phyloP scores from a whole-genome alignment of 805 yeast genomes.

The Soucietia sequanensis region DNA sequence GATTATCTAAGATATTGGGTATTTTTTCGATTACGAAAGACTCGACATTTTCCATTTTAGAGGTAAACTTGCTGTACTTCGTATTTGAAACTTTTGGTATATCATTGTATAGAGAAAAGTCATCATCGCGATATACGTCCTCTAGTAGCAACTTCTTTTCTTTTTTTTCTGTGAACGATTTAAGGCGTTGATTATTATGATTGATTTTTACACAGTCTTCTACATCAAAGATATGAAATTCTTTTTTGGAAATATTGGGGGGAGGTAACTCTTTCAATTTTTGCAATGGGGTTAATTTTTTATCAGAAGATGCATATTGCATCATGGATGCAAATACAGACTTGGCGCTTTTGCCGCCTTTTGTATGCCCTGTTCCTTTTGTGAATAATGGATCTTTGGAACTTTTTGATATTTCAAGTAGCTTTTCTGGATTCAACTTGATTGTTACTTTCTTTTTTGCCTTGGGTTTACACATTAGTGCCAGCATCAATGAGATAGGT shows the following conservation, averaged over 20 bases:
- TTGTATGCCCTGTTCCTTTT: conserved; percentile 4
- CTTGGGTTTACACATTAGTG: conserved; percentile 8
- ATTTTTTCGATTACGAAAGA: conserved; percentile 5
- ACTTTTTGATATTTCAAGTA: conserved; percentile 7
- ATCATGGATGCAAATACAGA: conserved; percentile 41
- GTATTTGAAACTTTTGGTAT: background rate
- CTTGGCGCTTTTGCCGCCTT: conserved; percentile 8
- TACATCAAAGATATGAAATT: too few relatives aligned
- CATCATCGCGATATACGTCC: background rate
- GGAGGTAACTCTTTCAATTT: conserved; percentile 32
- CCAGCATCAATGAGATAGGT: conserved; percentile 3
- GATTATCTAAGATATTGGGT: conserved; percentile 8
- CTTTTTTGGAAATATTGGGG: conserved; percentile 23
- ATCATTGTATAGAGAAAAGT: background rate
- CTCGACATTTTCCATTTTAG: background rate
- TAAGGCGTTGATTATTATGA: background rate
- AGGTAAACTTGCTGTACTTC: too few relatives aligned
- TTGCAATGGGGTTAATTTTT: conserved; percentile 28
- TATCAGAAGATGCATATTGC: conserved; percentile 26
- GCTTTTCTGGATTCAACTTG: conserved; percentile 6
- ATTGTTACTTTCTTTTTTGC: conserved; percentile 11
- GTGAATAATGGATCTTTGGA: conserved; percentile 13
- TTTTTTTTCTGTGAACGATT: background rate
- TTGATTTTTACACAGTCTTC: conserved; percentile 28
- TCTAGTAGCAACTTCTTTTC: too few relatives aligned